A percentile compares a stretch with the other conserved stretches of the same genome.
Conservation (phyloP, 805 yeast genomes). For the Suhomyces vadensis region DNA sequence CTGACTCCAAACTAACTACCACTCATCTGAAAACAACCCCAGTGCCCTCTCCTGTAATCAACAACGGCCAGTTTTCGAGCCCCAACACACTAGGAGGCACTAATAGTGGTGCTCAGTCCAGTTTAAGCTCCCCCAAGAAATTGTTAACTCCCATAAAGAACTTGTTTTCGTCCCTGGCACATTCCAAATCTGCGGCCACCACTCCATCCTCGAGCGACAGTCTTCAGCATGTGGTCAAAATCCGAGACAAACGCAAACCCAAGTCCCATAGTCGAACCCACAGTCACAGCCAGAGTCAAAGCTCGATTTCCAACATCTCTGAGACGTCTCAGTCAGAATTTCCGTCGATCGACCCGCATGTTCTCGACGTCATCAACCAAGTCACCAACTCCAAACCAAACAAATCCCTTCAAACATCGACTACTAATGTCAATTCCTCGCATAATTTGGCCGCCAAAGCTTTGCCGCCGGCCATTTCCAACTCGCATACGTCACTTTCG, state of each 20-base stretch:
- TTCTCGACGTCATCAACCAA: constrained; percentile 3
- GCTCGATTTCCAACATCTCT: constrained; percentile 8
- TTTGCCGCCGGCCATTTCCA: background rate
- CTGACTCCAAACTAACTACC: constrained; percentile 5
- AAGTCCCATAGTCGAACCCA: constrained; percentile 8
- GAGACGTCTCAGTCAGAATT: background rate
- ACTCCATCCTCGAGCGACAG: constrained; percentile 9
- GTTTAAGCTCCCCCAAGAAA: constrained; percentile 24
- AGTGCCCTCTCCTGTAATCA: constrained; percentile 6
- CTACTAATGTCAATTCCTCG: constrained; percentile 2
- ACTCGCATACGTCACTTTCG: constrained; percentile 9
- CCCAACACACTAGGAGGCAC: background rate
- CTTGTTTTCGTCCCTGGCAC: constrained; percentile 21
- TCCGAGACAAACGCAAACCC: background rate
- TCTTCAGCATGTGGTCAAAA: constrained; percentile 5
- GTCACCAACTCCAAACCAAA: background rate
- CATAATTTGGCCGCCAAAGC: constrained; percentile 3
- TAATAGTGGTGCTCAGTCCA: background rate
- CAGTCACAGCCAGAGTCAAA: constrained; percentile 12
- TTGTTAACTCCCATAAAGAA: constrained; percentile 30
- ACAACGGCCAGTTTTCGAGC: constrained; percentile 11
- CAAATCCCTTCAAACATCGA: background rate
- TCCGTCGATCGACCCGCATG: background rate
- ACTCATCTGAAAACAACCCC: constrained; percentile 6
- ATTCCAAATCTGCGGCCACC: constrained; percentile 11